phyloP scores from a whole-genome alignment of 1,284 basidiomycete genomes.

The Takashimella tepidaria region DNA sequence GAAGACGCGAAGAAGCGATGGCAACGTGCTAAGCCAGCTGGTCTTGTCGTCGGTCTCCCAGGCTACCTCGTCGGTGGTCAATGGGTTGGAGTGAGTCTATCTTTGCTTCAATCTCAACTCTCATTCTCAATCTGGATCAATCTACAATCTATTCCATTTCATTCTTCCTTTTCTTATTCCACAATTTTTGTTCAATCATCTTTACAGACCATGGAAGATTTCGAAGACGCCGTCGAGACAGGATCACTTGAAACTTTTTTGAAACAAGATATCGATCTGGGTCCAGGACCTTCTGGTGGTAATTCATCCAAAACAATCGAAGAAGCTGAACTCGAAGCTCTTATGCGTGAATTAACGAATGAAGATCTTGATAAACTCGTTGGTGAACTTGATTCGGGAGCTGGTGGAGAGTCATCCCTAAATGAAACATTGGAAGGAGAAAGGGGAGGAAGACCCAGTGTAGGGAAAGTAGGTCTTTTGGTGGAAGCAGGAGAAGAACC shows the following conservation, averaged over 20 bases:
- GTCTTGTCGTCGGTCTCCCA: conserved; percentile 39
- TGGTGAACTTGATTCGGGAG: conserved; percentile 18
- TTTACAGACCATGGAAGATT: conserved; percentile 44
- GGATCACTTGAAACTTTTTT: conserved; percentile 35
- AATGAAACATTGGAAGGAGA: neutral
- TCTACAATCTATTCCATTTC: neutral
- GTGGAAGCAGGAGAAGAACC: conserved; percentile 3
- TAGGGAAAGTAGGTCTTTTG: neutral
- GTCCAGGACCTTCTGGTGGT: neutral
- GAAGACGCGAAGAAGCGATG: conserved; percentile 44
- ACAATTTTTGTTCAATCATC: neutral
- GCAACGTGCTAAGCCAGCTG: conserved; percentile 43
- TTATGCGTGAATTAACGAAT: conserved; percentile 43
- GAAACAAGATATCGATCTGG: conserved; percentile 37
- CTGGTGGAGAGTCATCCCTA: neutral
- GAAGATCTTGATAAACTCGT: conserved; percentile 40
- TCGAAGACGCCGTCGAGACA: conserved; percentile 43
- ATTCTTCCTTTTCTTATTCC: neutral
- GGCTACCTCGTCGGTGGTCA: conserved; percentile 45
- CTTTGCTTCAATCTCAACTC: no score
- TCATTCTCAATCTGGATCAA: neutral
- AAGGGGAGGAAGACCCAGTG: conserved; percentile 1
- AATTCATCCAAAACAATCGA: conserved; percentile 27
- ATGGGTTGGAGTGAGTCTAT: conserved; percentile 42
- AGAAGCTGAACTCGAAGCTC: conserved; percentile 40